Base-by-base conservation (phyloP, 2,329 filamentous ascomycete species). In the Aspergillus sp. region DNA sequence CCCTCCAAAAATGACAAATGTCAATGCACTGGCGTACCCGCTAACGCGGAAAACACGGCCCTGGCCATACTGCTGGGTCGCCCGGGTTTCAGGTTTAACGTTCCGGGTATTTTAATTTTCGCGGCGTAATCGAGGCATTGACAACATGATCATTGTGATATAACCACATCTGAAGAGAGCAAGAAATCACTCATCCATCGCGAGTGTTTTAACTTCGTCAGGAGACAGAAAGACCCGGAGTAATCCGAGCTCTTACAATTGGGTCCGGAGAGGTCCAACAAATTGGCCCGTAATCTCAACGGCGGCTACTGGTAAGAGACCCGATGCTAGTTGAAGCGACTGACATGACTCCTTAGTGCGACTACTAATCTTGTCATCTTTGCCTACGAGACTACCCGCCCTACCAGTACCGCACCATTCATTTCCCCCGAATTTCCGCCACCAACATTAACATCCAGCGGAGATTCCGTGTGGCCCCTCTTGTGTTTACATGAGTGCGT, bases 41-140 rank as follows among this genome's bases (percentile, higher is more conserved):
- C 68, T 68, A 71, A 68, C 53, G 67, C 66, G 66, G 65, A 68
- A 70, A 67, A 70, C 67, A 71, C 65, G 64, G 66, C 62, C 68
- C 64, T 63, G 66, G 70, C 70, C 70, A 65, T 53, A 51, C 64
- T 70, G 63, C 60, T 69, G 70, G 68, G 67, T 68, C 63, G 57
- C n/a, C 32, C 55, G 60, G 57, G 67, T 72, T 72, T 69, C 70
- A 71, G 25, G 41, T 69, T 68, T 61, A 66, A 61, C 49, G 51
- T 61, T 36, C 32, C 32, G 32, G 32, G 10, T 36, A 36, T 36
- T 36, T 63, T 64, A 15, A 15, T 55, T 19, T 13, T 23, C 25
- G 53, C 36, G 28, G 41, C 32, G 32, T 36, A 36, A 55, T 23
- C 12, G 49, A 17, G 15, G 19, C 41, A 45, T 23, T 19, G 41